These are phyloP conservation scores for Leavenworthia alabamica DNA, from an alignment of 345 rosid genomes.

Conservation along the genomic window DNA sequence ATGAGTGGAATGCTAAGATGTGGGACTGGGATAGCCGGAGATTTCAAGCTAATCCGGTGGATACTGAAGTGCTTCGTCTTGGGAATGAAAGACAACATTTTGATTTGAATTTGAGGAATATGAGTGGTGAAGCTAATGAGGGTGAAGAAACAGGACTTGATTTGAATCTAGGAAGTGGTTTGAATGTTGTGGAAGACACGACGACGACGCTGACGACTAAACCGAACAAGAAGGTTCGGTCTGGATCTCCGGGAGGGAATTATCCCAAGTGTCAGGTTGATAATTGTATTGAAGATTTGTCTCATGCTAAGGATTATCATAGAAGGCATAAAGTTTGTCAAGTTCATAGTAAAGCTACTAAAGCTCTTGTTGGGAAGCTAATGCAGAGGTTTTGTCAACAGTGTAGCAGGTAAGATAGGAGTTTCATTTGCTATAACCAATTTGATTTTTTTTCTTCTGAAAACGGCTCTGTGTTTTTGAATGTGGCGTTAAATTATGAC, in stretches of 20 bases:
- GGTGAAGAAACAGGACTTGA: constrained; percentile 49
- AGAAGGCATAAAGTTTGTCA: constrained; percentile 90
- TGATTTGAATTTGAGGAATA: constrained; percentile 19
- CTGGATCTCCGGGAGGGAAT: constrained; percentile 66
- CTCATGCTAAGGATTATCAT: constrained; percentile 80
- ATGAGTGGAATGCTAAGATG: constrained; percentile 59
- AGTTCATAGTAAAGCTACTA: constrained; percentile 72
- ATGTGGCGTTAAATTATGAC: not conserved
- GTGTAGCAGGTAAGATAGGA: constrained; percentile 74
- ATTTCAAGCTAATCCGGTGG: constrained; percentile 57
- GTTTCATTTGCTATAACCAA: not conserved
- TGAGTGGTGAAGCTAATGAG: constrained; percentile 17
- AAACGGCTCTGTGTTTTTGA: no score
- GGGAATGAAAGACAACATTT: constrained; percentile 26
- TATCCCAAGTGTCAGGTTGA: constrained; percentile 89
- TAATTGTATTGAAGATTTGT: constrained; percentile 66
- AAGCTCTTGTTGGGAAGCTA: constrained; percentile 73
- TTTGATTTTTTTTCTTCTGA: no score
- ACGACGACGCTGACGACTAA: constrained; percentile 39
- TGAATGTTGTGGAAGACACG: constrained; percentile 37
- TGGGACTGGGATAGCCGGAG: constrained; percentile 83
- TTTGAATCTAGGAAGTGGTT: constrained; percentile 62
- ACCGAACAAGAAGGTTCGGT: constrained; percentile 63
- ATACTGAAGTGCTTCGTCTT: constrained; percentile 33
- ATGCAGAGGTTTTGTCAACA: constrained; percentile 98